Evolutionary conservation across 305 asterid genomes (phyloP).

Genomic region (Solanum chacoense): DNA sequence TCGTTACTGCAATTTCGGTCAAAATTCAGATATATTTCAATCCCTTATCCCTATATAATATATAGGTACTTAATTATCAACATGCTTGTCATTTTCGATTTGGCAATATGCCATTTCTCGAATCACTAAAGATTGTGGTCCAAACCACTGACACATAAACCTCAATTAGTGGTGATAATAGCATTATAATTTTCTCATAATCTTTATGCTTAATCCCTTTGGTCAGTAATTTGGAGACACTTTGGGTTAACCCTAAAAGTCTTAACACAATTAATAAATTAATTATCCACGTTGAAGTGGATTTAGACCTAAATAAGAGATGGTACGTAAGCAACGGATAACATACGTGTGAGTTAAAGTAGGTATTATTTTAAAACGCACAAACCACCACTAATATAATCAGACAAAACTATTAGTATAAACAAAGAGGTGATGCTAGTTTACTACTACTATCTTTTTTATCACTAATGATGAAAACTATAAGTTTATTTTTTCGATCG

Average conservation of each 20-base stretch:
- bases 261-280: not conserved
- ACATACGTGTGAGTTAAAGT: constrained; percentile 7
- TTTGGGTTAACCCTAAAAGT: not conserved
- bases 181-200: not conserved
- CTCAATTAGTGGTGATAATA: not conserved
- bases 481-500: too few species aligned
- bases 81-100: not conserved
- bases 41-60: too few species aligned
- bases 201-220: not conserved
- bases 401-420: not conserved
- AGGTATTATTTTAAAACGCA: constrained; percentile 10
- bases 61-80: not conserved
- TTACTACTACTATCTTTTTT: not conserved
- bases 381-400: constrained; percentile 4
- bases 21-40: too few species aligned
- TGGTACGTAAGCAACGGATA: constrained; percentile 5
- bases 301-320: not conserved
- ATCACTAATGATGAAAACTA: not conserved
- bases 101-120: not conserved
- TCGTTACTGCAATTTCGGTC: too few species aligned
- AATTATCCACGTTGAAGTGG: constrained; percentile 13
- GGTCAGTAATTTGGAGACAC: not conserved
- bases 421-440: not conserved
- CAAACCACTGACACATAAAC: not conserved
- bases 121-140: not conserved